Evolutionary conservation across 2,329 filamentous ascomycete genomes (phyloP).

Genomic region (Verticillium longisporum): DNA sequence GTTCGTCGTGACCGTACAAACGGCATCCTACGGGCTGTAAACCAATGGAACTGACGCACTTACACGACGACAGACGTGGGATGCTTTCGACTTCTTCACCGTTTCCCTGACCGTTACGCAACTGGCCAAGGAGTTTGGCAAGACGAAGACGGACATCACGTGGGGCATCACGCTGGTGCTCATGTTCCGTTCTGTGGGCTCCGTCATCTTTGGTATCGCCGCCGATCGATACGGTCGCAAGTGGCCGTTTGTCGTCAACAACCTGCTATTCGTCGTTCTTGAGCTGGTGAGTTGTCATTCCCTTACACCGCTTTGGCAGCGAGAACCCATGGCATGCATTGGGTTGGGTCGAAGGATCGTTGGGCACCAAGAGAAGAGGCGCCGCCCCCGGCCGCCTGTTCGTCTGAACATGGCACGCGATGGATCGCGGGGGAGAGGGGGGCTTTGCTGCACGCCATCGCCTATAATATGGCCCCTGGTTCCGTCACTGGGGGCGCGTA

Average conservation of each 20-base stretch:
- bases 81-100: slow-evolving; percentile 56
- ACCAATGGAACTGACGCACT: not conserved
- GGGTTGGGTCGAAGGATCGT: not conserved
- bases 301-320: not conserved
- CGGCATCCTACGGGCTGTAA: too few species aligned
- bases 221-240: slow-evolving; percentile 52
- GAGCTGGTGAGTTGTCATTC: slow-evolving; percentile 40
- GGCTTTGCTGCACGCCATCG: too few species aligned
- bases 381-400: not conserved
- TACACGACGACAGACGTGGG: not conserved
- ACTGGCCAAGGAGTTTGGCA: slow-evolving; percentile 44
- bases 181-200: slow-evolving; percentile 53
- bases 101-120: slow-evolving; percentile 52
- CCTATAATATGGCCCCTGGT: not conserved
- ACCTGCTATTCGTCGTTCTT: slow-evolving; percentile 63
- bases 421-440: too few species aligned
- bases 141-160: slow-evolving; percentile 50
- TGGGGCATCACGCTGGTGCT: slow-evolving; percentile 59
- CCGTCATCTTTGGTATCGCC: slow-evolving; percentile 46
- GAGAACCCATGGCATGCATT: not conserved
- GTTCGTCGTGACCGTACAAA: not conserved
- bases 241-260: slow-evolving; percentile 73
- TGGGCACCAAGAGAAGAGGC: not conserved
- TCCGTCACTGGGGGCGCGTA: slow-evolving; percentile 28
- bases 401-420: not conserved